A percentile compares a stretch with the other conserved stretches of the same genome.
Conservation (phyloP, 192 early-diverging fungal species). For the Blastocladiella britannica region DNA sequence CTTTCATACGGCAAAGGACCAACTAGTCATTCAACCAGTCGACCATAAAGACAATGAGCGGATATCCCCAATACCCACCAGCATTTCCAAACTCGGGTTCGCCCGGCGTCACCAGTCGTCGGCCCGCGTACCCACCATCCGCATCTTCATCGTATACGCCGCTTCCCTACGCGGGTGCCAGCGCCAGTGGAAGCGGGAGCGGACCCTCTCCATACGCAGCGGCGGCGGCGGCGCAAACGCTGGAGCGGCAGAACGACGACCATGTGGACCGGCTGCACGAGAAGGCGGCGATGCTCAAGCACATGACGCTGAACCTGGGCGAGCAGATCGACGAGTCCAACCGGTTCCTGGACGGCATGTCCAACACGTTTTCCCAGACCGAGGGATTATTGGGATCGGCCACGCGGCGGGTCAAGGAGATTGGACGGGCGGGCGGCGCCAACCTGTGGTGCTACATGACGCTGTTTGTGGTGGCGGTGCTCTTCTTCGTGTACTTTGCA, state of each 20-base stretch:
- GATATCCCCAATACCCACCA: no score
- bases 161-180: no score
- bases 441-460: constrained; percentile 21
- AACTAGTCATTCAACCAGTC: no score
- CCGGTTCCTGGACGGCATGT: constrained; percentile 16
- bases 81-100: no score
- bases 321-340: constrained; percentile 25
- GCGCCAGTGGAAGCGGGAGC: no score
- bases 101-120: no score
- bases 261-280: constrained; percentile 11
- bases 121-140: no score
- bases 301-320: constrained; percentile 22
- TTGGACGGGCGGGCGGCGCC: constrained; percentile 19
- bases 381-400: constrained; percentile 14
- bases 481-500: constrained; percentile 19
- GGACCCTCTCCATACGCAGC: no score
- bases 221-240: background rate
- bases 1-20: no score
- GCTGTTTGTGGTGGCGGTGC: constrained; percentile 15
- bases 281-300: constrained; percentile 18
- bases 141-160: no score
- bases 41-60: no score
- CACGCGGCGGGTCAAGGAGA: constrained; percentile 16
- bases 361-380: constrained; percentile 18
- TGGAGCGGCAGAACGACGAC: constrained; percentile 1